Conservation (phyloP, 73 alveolate genomes). For the Paramecium octaurelia region DNA sequence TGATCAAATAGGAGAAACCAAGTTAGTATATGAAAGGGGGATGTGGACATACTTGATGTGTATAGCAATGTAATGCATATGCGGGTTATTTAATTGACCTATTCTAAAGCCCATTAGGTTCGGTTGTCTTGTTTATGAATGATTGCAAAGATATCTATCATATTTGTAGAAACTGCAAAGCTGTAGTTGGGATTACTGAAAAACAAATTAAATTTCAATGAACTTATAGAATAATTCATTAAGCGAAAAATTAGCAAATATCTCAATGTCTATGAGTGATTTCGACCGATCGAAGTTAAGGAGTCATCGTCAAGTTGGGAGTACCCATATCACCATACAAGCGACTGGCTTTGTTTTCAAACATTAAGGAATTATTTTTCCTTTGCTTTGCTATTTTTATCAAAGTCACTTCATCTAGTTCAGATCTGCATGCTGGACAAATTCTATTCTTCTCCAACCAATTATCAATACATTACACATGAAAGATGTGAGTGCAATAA, state of each 20-base stretch:
- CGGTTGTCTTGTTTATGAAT: not conserved
- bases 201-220: not conserved
- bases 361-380: not conserved
- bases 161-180: not conserved
- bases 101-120: not conserved
- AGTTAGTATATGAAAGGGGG: not conserved
- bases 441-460: not conserved
- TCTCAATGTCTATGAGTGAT: not conserved
- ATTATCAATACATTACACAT: not conserved
- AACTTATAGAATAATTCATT: not conserved
- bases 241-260: not conserved
- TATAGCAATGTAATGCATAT: not conserved
- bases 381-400: not conserved
- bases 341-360: not conserved
- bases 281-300: not conserved
- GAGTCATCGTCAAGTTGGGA: not conserved
- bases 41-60: not conserved
- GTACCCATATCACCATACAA: not conserved
- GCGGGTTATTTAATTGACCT: not conserved
- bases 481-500: constrained; percentile 1
- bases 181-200: not conserved
- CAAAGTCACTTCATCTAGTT: not conserved
- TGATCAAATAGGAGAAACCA: not conserved
- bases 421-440: not conserved
- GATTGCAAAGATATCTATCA: not conserved